A percentile compares a stretch with the other conserved stretches of the same genome.
These are phyloP conservation scores for Tanacetum coccineum DNA, from an alignment of 129 eudicot species.

Conservation along the genomic window DNA sequence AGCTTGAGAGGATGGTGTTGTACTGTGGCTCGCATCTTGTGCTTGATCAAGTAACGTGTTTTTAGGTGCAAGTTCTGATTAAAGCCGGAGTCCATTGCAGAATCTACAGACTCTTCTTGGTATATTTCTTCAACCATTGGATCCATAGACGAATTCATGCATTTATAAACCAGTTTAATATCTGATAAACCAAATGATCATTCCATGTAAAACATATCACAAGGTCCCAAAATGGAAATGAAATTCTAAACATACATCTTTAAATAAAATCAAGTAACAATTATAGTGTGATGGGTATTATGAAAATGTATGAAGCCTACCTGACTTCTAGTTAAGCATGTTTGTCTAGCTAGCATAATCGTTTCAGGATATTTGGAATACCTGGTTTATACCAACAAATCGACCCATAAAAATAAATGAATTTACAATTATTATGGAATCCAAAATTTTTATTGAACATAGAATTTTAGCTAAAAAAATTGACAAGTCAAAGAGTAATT, in stretches of 20 bases:
- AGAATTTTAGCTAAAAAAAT: neutral
- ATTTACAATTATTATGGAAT: neutral
- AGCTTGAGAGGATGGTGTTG: no score
- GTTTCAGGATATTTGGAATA: conserved; percentile 42
- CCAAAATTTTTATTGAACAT: neutral
- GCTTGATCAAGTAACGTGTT: conserved; percentile 19
- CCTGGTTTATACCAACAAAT: conserved; percentile 18
- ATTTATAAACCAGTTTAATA: conserved; percentile 71
- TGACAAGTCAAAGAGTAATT: conserved; percentile 11
- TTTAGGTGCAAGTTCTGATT: conserved; percentile 26
- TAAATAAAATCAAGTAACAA: neutral
- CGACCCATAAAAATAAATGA: neutral
- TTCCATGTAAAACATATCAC: conserved; percentile 5
- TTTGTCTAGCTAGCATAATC: conserved; percentile 37
- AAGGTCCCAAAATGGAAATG: conserved; percentile 19
- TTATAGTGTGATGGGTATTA: neutral
- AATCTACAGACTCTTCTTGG: conserved; percentile 39
- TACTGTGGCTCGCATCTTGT: conserved; percentile 12
- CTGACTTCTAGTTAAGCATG: conserved; percentile 46
- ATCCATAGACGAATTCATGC: conserved; percentile 74
- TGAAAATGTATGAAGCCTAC: conserved; percentile 15
- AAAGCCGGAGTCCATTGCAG: conserved; percentile 30
- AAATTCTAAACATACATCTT: neutral
- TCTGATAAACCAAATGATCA: conserved; percentile 31
- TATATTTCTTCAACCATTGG: conserved; percentile 86